Conservation (phyloP, 2,329 filamentous ascomycete species). For the Furcasterigmium sp. region DNA sequence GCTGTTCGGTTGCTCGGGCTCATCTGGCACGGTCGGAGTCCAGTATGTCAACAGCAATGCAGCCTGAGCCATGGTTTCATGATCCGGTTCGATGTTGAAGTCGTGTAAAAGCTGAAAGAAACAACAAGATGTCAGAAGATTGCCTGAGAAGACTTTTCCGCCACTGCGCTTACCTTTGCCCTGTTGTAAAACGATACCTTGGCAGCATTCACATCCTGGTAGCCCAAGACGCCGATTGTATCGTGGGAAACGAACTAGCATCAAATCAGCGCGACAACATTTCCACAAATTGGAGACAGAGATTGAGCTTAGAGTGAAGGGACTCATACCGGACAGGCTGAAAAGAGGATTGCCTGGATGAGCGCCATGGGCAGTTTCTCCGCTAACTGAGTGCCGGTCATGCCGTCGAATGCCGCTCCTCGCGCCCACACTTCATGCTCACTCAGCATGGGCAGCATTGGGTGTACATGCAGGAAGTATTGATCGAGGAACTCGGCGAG, state of each 20-base stretch:
- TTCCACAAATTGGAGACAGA: background rate
- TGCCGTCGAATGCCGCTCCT: background rate
- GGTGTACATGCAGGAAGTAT: constrained; percentile 22
- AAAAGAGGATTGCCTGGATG: constrained; percentile 1
- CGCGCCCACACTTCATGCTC: constrained; percentile 4
- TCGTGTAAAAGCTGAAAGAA: background rate
- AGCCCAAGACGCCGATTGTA: background rate
- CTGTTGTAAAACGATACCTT: constrained; percentile 1
- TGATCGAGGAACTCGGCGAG: constrained; percentile 14
- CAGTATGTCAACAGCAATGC: constrained; percentile 1
- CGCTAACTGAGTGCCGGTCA: background rate
- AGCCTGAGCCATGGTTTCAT: background rate
- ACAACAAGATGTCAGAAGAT: no score
- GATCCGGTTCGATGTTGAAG: background rate
- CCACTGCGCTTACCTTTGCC: constrained; percentile 1
- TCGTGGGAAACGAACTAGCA: background rate
- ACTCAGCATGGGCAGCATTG: constrained; percentile 17
- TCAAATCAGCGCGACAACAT: no score
- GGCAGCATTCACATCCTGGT: background rate
- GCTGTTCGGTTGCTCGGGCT: background rate
- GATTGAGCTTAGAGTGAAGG: no score
- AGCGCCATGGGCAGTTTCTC: no score
- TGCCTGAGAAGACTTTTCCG: no score
- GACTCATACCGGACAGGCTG: background rate
- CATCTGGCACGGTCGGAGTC: background rate